Conservation (phyloP, 805 yeast species). For the Ogataea nitratoaversa region DNA sequence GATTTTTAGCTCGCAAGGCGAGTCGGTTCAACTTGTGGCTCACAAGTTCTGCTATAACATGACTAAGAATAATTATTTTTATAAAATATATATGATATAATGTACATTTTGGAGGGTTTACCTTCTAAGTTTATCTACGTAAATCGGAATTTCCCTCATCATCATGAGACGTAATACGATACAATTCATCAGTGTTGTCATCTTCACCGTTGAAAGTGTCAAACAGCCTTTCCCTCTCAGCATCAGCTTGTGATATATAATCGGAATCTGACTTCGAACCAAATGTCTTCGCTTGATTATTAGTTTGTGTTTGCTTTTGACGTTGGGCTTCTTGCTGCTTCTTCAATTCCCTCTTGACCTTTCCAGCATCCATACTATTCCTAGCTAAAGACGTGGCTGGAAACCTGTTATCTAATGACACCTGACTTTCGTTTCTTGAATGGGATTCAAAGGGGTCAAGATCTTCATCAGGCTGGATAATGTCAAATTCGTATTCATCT, state of each 20-base stretch:
- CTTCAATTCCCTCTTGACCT: conserved; percentile 7
- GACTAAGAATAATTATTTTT: too few relatives aligned
- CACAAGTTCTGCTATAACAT: too few relatives aligned
- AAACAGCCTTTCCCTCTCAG: conserved; percentile 37
- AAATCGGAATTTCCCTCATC: conserved; percentile 7
- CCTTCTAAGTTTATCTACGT: too few relatives aligned
- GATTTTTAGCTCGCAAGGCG: too few relatives aligned
- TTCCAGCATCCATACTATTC: conserved; percentile 23
- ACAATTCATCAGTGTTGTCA: conserved; percentile 24
- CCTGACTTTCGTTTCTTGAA: conserved; percentile 9
- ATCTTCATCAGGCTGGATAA: conserved; percentile 48
- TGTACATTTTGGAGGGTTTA: neutral
- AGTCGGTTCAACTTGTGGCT: too few relatives aligned
- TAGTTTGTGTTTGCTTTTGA: too few relatives aligned
- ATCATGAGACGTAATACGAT: conserved; percentile 19
- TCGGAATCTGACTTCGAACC: conserved; percentile 9
- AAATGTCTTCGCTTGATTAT: too few relatives aligned
- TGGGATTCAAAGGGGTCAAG: conserved; percentile 14
- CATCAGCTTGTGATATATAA: conserved; percentile 27
- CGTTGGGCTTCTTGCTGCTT: too few relatives aligned
- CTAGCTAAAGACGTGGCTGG: conserved; percentile 16
- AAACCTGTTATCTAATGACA: conserved; percentile 10
- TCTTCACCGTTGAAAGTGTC: conserved; percentile 38
- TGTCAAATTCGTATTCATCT: conserved; percentile 73
- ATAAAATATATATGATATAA: neutral